A percentile compares a stretch with the other conserved stretches of the same genome.
phyloP scores from a whole-genome alignment of 2,329 filamentous ascomycete species.

The Cryphonectria nitschkei region DNA sequence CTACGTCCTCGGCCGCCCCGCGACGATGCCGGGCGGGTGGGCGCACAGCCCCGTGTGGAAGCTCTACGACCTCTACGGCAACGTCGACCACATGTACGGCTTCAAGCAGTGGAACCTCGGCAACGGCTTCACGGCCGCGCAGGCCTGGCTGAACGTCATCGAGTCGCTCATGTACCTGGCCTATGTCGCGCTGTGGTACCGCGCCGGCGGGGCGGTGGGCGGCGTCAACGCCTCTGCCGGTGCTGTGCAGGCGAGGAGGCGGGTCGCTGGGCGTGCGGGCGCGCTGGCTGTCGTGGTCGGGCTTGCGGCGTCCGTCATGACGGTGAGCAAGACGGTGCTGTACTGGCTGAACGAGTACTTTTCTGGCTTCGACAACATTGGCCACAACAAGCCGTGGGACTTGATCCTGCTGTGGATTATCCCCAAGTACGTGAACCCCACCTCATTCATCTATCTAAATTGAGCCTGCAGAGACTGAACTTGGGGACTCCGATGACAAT shows the following conservation, averaged over 20 bases:
- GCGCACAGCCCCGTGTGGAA: slow-evolving; percentile 74
- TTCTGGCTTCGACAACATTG: slow-evolving; percentile 59
- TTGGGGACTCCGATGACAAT: not conserved
- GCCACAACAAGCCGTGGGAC: slow-evolving; percentile 53
- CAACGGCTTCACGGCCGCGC: slow-evolving; percentile 78
- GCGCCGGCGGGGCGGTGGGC: slow-evolving; percentile 31
- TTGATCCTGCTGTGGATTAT: slow-evolving; percentile 60
- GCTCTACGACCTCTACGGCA: slow-evolving; percentile 81
- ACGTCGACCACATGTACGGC: slow-evolving; percentile 81
- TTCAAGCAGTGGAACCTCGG: slow-evolving; percentile 68
- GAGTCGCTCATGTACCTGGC: slow-evolving; percentile 43
- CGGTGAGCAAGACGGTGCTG: slow-evolving; percentile 63
- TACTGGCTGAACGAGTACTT: slow-evolving; percentile 64
- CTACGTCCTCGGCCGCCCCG: slow-evolving; percentile 80
- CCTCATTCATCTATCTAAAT: not conserved
- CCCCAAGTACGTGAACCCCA: slow-evolving; percentile 54
- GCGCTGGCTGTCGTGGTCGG: slow-evolving; percentile 52
- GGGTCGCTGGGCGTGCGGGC: slow-evolving; percentile 47
- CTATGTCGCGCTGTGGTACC: slow-evolving; percentile 42
- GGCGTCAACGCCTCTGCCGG: slow-evolving; percentile 32
- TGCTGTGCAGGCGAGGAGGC: slow-evolving; percentile 32
- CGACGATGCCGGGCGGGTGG: slow-evolving; percentile 77
- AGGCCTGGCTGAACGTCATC: slow-evolving; percentile 54
- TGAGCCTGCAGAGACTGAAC: not conserved
- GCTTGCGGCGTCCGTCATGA: slow-evolving; percentile 62